Percentiles rank a stretch among this genome's conserved stretches.
Evolutionary conservation across 257 asterid genomes (phyloP).

Genomic region (Solanum paucissectum): DNA sequence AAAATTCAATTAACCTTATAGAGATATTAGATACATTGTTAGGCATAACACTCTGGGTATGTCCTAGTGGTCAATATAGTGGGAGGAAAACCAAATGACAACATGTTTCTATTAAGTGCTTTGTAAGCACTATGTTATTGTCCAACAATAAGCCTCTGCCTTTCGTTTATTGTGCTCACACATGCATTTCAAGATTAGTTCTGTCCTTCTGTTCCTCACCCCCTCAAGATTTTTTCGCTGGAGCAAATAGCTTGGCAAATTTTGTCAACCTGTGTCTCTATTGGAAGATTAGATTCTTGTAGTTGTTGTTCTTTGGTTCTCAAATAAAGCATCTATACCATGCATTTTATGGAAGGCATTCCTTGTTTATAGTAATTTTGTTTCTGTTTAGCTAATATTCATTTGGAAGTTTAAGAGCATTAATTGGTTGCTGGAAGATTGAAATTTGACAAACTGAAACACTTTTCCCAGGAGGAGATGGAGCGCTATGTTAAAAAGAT

Average conservation of each 20-base stretch:
- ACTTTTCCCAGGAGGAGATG: conserved; percentile 75
- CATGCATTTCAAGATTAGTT: neutral
- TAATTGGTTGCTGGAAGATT: neutral
- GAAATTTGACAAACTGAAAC: neutral
- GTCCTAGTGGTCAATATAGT: neutral
- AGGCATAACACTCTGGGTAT: neutral
- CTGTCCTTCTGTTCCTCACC: neutral
- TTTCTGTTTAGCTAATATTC: neutral
- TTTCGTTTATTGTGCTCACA: neutral
- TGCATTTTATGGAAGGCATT: neutral
- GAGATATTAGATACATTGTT: neutral
- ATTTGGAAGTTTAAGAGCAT: neutral
- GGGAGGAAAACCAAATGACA: neutral
- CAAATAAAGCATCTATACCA: neutral
- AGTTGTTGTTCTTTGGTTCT: neutral
- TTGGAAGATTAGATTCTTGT: neutral
- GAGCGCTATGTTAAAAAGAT: conserved; percentile 75
- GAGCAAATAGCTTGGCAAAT: neutral
- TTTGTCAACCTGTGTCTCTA: neutral
- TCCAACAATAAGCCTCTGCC: neutral
- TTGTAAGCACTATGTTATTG: neutral
- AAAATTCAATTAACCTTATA: neutral
- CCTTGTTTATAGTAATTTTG: neutral
- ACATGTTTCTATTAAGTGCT: neutral
- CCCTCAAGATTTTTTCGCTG: neutral